A percentile compares a stretch with the other conserved stretches of the same genome.
Conservation (phyloP, 169 alveolate species). For the Neospora caninum region DNA sequence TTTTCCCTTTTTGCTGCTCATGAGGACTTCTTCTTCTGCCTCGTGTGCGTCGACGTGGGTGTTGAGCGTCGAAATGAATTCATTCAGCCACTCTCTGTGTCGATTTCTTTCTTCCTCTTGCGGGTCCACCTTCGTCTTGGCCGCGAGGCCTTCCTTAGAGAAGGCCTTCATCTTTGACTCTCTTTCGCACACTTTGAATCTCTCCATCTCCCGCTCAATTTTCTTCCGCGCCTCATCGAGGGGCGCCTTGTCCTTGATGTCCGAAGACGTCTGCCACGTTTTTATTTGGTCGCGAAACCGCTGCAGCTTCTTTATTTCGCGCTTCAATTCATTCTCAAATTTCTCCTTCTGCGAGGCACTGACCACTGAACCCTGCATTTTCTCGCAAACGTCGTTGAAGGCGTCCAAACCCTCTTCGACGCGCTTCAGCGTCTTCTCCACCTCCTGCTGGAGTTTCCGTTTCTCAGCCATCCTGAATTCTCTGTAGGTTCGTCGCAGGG, state of each 20-base stretch:
- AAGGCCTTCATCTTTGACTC: conserved; percentile 62
- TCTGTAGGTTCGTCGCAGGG: background rate
- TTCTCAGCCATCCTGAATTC: conserved; percentile 58
- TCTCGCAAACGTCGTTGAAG: conserved; percentile 51
- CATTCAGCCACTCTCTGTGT: conserved; percentile 56
- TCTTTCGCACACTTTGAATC: conserved; percentile 59
- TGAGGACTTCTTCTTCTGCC: conserved; percentile 40
- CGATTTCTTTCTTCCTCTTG: conserved; percentile 46
- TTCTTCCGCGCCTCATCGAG: conserved; percentile 53
- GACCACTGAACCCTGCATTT: background rate
- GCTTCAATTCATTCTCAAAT: conserved; percentile 56
- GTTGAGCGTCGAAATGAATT: background rate
- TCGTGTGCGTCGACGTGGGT: conserved; percentile 41
- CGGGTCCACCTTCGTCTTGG: conserved; percentile 43
- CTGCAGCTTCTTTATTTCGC: conserved; percentile 68
- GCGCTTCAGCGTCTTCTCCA: conserved; percentile 69
- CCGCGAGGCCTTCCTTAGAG: conserved; percentile 64
- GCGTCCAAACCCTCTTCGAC: conserved; percentile 61
- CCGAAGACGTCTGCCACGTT: conserved; percentile 54
- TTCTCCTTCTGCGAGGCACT: conserved; percentile 41
- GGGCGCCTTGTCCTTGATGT: conserved; percentile 58
- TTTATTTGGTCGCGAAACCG: conserved; percentile 56
- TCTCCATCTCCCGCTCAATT: conserved; percentile 62
- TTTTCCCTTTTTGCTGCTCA: conserved; percentile 2
- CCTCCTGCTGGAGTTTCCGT: conserved; percentile 66